Evolutionary conservation across 2,329 filamentous ascomycete species (phyloP), one percentile per base, ranked within the genome.

Genomic region (Aspergillus flavus): DNA sequence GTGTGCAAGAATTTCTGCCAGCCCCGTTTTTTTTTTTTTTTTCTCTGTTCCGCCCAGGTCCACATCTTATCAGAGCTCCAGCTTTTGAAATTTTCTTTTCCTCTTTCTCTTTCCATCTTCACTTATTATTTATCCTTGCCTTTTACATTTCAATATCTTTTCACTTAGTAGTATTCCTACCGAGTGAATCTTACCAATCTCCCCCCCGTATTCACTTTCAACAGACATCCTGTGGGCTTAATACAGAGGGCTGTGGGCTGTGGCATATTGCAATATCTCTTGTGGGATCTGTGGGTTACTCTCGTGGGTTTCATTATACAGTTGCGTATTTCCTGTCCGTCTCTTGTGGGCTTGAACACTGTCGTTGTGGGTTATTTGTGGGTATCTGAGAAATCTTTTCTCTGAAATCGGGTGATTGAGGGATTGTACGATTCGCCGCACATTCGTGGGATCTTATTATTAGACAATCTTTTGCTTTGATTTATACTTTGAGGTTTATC

Each of bases 281-380:
- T 75, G 75, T 79, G 78, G 77, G 78, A 73, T 76, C 72, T 75
- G 69, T 74, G 72, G 69, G 73, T 75, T 72, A 73, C 71, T 72
- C 69, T 75, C 71, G 76, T 79, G 76, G 77, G 76, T 77, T 79
- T 74, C 75, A 74, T 72, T 68, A 77, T 69, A 74, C 69, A 67
- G 73, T 76, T 76, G 75, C 74, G 74, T 78, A 73, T 77, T 71
- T 72, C 74, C 77, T 76, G 77, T 78, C 75, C 68, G 69, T 75
- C 75, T 75, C 75, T 78, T 68, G 78, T 79, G 78, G 78, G 78
- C 76, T 79, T 79, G 72, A 77, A 75, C 74, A 75, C 67, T 76
- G 72, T 76, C 72, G 72, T 76, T 77, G 76, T 72, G 75, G 76
- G 75, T 75, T 76, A 73, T 72, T 75, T 75, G 77, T 78, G 76